Evolutionary conservation across 1,139 yeast species (phyloP).

Genomic region (Magnusiomyces paraingens): DNA sequence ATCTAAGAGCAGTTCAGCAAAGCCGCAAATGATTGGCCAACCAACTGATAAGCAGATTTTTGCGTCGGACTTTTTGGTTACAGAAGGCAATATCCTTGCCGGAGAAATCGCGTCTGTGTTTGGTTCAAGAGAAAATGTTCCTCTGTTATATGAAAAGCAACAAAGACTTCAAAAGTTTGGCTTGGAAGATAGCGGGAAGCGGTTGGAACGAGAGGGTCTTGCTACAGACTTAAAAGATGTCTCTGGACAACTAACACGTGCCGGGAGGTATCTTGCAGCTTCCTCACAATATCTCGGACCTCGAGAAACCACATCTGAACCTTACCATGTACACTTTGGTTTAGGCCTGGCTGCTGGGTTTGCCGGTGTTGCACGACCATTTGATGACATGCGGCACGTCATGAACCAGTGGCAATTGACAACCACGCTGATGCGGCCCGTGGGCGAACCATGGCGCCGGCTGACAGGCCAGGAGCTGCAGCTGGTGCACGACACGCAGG

Average conservation of each 20-base stretch:
- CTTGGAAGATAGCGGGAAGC: not conserved
- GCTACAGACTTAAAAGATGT: conserved; percentile 5
- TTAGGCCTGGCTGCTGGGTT: conserved; percentile 21
- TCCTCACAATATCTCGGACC: conserved; percentile 6
- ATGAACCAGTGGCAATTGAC: conserved; percentile 20
- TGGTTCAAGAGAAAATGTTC: conserved; percentile 11
- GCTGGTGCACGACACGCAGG: not conserved
- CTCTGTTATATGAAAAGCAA: conserved; percentile 15
- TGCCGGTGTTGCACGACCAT: conserved; percentile 24
- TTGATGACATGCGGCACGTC: conserved; percentile 20
- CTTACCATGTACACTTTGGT: conserved; percentile 19
- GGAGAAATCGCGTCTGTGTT: conserved; percentile 16
- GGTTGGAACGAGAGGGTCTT: not conserved
- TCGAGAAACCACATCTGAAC: not conserved
- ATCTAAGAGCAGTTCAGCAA: not conserved
- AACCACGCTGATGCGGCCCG: conserved; percentile 4
- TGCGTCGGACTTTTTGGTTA: not conserved
- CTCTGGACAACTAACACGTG: conserved; percentile 8
- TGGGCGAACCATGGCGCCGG: not conserved
- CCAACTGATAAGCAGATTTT: not conserved
- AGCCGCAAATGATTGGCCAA: not conserved
- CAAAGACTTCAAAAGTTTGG: conserved; percentile 7
- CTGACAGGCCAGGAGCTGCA: conserved; percentile 1
- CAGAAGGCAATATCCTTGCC: conserved; percentile 15
- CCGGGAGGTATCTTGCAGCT: conserved; percentile 12